Evolutionary conservation across 1,284 basidiomycete species (phyloP).

Genomic region (Ceratobasidium sp.): DNA sequence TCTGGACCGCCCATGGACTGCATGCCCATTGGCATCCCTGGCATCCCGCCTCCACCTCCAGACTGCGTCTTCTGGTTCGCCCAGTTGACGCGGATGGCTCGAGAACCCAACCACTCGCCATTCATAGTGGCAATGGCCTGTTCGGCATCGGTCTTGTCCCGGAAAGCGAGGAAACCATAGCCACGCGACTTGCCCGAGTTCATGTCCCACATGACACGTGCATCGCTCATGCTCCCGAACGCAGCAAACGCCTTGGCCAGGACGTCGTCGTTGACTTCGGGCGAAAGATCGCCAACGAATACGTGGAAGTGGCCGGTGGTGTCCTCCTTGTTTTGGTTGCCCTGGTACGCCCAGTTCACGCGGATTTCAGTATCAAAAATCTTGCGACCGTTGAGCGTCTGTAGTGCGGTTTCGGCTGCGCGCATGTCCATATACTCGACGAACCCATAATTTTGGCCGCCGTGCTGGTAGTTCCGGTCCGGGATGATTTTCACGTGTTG

Average conservation of each 20-base stretch:
- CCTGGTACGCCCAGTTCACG: slow-evolving; percentile 98
- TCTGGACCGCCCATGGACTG: slow-evolving; percentile 35
- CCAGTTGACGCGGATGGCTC: slow-evolving; percentile 99
- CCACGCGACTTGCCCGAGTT: slow-evolving; percentile 97
- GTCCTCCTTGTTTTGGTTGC: slow-evolving; percentile 94
- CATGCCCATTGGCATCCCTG: slow-evolving; percentile 48
- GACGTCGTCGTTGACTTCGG: slow-evolving; percentile 98
- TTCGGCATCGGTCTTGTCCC: slow-evolving; percentile 97
- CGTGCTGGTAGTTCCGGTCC: slow-evolving; percentile 96
- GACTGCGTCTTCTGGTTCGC: slow-evolving; percentile 96
- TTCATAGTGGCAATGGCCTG: slow-evolving; percentile 99
- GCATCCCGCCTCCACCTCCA: slow-evolving; percentile 50
- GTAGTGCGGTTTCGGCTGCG: slow-evolving; percentile 93
- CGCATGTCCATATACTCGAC: slow-evolving; percentile 98
- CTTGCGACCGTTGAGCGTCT: slow-evolving; percentile 96
- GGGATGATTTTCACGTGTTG: slow-evolving; percentile 99
- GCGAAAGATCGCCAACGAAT: slow-evolving; percentile 97
- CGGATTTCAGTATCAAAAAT: slow-evolving; percentile 98
- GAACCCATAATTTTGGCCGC: slow-evolving; percentile 97
- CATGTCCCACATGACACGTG: slow-evolving; percentile 99
- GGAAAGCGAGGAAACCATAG: slow-evolving; percentile 92
- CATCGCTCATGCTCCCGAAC: slow-evolving; percentile 94
- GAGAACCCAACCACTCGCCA: slow-evolving; percentile 97
- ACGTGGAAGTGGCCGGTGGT: slow-evolving; percentile 96
- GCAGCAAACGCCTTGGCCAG: slow-evolving; percentile 94